Evolutionary conservation across 176 grass and related monocot genomes (phyloP).

Genomic region (Alloteropsis semialata): DNA sequence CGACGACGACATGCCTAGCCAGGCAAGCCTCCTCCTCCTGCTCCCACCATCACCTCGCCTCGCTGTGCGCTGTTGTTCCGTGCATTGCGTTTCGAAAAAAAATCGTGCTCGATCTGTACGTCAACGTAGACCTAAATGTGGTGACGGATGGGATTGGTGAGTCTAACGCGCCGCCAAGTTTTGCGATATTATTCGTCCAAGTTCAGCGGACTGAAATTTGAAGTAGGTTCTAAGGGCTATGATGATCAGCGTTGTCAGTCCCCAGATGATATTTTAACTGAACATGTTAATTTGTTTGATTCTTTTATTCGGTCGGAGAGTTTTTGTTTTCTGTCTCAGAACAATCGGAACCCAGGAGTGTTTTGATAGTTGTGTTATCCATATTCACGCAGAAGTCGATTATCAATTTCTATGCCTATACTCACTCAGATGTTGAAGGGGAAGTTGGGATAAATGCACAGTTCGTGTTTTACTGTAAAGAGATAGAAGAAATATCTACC

Average conservation of each 20-base stretch:
- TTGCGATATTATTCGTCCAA: not conserved
- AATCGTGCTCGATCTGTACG: not conserved
- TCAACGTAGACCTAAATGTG: not conserved
- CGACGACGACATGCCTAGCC: conserved; percentile 49
- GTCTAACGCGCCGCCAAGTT: not conserved
- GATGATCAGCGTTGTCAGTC: not conserved
- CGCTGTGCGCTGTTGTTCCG: too few species aligned
- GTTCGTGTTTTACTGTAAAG: not conserved
- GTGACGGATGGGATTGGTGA: not conserved
- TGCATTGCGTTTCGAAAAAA: not conserved
- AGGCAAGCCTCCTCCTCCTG: conserved; percentile 46
- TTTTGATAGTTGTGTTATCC: not conserved
- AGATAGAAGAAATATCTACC: not conserved
- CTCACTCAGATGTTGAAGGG: not conserved
- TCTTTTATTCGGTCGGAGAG: not conserved
- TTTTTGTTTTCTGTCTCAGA: not conserved
- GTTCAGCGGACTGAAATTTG: not conserved
- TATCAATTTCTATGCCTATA: not conserved
- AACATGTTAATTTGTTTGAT: not conserved
- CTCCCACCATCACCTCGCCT: too few species aligned
- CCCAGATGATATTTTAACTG: not conserved
- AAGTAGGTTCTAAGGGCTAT: not conserved
- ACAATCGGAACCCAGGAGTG: not conserved
- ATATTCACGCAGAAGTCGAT: not conserved
- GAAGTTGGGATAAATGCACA: not conserved